Conservation (phyloP, 129 eudicot genomes). For the Ambrosia artemisiifolia region DNA sequence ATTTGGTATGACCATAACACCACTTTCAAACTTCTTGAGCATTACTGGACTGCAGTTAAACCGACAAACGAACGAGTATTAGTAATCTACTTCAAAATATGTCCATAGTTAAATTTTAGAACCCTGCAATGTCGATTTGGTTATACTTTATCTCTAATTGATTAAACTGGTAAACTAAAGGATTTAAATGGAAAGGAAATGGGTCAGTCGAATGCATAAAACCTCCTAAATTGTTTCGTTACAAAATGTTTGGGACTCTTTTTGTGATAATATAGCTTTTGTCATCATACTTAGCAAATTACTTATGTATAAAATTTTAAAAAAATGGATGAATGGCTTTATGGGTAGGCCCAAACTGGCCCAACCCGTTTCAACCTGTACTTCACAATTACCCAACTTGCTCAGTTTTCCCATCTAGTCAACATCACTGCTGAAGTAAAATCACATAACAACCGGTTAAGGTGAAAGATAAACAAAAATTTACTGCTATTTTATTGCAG, state of each 20-base stretch:
- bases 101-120: not conserved
- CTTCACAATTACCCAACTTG: not conserved
- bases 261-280: not conserved
- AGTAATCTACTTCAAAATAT: no score
- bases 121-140: conserved; percentile 19
- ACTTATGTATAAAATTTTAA: not conserved
- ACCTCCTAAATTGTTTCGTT: not conserved
- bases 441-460: not conserved
- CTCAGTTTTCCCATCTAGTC: not conserved
- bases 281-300: not conserved
- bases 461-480: not conserved
- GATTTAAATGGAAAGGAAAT: not conserved
- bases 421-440: not conserved
- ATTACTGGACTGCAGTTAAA: no score
- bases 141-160: not conserved
- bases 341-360: not conserved
- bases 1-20: no score
- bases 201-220: not conserved
- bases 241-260: no score
- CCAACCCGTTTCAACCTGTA: not conserved
- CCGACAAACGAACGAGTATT: no score
- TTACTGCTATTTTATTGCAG: not conserved
- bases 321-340: not conserved
- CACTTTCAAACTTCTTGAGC: no score
- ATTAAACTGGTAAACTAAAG: not conserved